Evolutionary conservation across 345 rosid species (phyloP).

Genomic region (Zanthoxylum bungeanum): DNA sequence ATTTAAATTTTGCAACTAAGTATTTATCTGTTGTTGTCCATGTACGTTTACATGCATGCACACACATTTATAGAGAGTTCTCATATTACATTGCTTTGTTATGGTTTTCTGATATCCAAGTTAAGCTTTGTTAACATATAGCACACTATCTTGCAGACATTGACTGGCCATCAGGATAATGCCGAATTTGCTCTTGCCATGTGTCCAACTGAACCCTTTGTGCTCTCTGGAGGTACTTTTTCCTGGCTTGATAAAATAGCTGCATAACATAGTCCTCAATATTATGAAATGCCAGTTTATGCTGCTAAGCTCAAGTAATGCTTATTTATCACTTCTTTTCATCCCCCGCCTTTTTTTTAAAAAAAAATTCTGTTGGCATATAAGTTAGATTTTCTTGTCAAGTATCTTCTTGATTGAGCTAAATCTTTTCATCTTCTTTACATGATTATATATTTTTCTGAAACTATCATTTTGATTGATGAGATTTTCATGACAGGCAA

Average conservation of each 20-base stretch:
- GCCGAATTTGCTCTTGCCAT: slow-evolving; percentile 72
- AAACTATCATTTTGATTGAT: background rate
- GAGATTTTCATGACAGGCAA: slow-evolving; percentile 40
- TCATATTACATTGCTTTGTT: background rate
- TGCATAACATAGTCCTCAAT: background rate
- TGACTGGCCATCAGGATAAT: slow-evolving; percentile 58
- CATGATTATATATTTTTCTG: background rate
- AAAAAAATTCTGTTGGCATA: background rate
- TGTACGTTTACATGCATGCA: background rate
- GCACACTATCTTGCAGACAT: slow-evolving; percentile 36
- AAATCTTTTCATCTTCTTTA: background rate
- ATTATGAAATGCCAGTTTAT: background rate
- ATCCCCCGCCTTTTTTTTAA: too few species aligned
- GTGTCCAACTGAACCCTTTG: slow-evolving; percentile 57
- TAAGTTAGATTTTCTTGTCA: background rate
- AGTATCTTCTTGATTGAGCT: background rate
- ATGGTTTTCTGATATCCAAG: slow-evolving; percentile 1
- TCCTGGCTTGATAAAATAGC: background rate
- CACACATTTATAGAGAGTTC: background rate
- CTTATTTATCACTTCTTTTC: too few species aligned
- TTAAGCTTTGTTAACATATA: slow-evolving; percentile 18
- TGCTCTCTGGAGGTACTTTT: slow-evolving; percentile 64
- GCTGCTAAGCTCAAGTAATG: too few species aligned
- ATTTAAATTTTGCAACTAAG: background rate
- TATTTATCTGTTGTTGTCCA: slow-evolving; percentile 3